Base-by-base conservation (phyloP, 345 rosid genomes). In the Xanthoceras sorbifolium region DNA sequence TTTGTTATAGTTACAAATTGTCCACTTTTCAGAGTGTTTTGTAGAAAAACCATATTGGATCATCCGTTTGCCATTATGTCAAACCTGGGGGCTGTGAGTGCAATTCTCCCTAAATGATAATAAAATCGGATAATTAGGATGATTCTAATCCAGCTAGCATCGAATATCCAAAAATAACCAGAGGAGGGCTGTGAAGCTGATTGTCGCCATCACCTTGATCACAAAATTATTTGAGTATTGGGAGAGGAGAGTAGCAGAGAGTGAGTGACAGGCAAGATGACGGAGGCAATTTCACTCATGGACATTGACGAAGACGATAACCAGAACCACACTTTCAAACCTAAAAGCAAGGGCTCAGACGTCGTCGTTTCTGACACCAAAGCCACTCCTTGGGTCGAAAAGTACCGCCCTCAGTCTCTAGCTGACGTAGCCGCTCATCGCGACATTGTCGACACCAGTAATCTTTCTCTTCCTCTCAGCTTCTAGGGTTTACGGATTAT, bases 351-450 rank as follows among this genome's bases (percentile, higher is more conserved):
- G 76, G 96, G 90, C 69, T 88, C 88, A 82, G 76, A 68, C 78
- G 84, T 78, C 76, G 85, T 81, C 83, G 86, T 85, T 28, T 60
- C 83, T 50, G 85, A 84, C 69, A 25, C 81, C 74, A 92, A 85
- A 79, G 86, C 91, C 85, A 88, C 86, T 34, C 98, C 98, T 63
- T 93, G 98, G 99, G 99, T 96, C 32, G 97, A 96, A 83, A 96
- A 96, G 86, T 93, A 92, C 85, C 94, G 99, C 26, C 99, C 99
- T 74, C 93, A 87, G 73, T 92, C 98, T 42, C 99, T 93, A 25
- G 90, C 90, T 38, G 99, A 93, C 74, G 99, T 96, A 28, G 98
- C 99, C 42, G 95, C 98, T 79, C 98, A 96, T 84, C 98, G 99
- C 40, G 99, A 93, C 90, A 96, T 96, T 65, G 88, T 96, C 25